Evolutionary conservation across 2,329 filamentous ascomycete species (phyloP).

Genomic region (Arthrobotrys iridis): DNA sequence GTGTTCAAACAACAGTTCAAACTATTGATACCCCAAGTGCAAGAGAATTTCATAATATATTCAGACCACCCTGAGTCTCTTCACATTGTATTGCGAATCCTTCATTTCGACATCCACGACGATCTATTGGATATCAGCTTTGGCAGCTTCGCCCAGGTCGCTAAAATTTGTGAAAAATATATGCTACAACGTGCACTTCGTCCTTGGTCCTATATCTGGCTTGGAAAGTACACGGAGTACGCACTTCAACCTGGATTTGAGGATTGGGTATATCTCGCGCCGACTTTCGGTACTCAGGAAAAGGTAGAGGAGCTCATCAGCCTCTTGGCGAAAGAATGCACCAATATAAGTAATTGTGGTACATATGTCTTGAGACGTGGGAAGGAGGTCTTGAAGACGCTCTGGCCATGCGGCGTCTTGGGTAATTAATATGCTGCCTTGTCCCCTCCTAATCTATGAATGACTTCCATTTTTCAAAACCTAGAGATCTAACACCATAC

Average conservation of each 20-base stretch:
- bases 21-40: too few relatives aligned
- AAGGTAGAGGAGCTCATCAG: neutral
- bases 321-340: neutral
- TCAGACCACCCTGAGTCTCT: too few relatives aligned
- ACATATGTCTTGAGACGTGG: neutral
- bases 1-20: too few relatives aligned
- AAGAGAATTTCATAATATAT: too few relatives aligned
- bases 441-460: too few relatives aligned
- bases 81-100: neutral
- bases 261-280: slow-evolving; percentile 1
- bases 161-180: neutral
- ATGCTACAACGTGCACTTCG: neutral
- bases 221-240: neutral
- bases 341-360: neutral
- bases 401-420: too few relatives aligned
- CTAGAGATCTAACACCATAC: neutral
- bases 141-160: neutral
- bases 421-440: too few relatives aligned
- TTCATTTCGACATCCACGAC: neutral
- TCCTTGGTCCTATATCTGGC: neutral
- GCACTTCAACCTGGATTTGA: neutral
- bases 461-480: too few relatives aligned
- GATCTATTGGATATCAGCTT: neutral
- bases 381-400: neutral
- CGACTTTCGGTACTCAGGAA: neutral